Conservation (phyloP, 768 basidiomycete species). For the Tephrocybe rancida region DNA sequence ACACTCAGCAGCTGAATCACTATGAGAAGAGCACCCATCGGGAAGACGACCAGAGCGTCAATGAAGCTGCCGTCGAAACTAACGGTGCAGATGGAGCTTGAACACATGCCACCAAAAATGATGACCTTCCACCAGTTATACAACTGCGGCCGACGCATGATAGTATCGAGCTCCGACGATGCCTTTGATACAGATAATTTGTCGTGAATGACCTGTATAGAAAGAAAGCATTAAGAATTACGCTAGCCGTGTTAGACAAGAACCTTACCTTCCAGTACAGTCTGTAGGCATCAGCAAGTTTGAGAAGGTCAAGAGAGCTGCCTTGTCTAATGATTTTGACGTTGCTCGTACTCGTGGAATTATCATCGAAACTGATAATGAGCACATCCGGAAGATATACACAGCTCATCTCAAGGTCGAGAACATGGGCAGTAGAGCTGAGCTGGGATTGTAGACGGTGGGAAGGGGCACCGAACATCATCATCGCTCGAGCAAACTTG, state of each 20-base stretch:
- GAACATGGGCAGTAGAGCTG: constrained; percentile 73
- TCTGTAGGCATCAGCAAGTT: constrained; percentile 68
- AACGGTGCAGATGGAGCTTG: constrained; percentile 71
- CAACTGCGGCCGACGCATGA: constrained; percentile 69
- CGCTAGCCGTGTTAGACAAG: background rate
- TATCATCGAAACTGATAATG: constrained; percentile 83
- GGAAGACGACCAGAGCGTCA: constrained; percentile 72
- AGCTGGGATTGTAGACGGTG: constrained; percentile 85
- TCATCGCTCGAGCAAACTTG: constrained; percentile 83
- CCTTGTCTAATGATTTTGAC: constrained; percentile 79
- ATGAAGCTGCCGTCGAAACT: constrained; percentile 78
- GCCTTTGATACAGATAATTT: constrained; percentile 75
- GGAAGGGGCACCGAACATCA: constrained; percentile 87
- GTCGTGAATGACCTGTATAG: constrained; percentile 79
- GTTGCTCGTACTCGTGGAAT: constrained; percentile 76
- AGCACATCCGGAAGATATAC: constrained; percentile 78
- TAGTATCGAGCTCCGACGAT: constrained; percentile 62
- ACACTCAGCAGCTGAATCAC: constrained; percentile 71
- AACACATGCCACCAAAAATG: constrained; percentile 78
- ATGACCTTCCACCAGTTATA: constrained; percentile 65
- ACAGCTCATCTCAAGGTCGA: constrained; percentile 72
- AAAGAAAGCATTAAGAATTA: background rate
- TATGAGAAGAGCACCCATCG: constrained; percentile 76
- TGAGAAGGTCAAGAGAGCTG: constrained; percentile 74
- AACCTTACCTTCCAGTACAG: constrained; percentile 71